Conservation (phyloP, 208 protist species). For the Phytomonas sp. region DNA sequence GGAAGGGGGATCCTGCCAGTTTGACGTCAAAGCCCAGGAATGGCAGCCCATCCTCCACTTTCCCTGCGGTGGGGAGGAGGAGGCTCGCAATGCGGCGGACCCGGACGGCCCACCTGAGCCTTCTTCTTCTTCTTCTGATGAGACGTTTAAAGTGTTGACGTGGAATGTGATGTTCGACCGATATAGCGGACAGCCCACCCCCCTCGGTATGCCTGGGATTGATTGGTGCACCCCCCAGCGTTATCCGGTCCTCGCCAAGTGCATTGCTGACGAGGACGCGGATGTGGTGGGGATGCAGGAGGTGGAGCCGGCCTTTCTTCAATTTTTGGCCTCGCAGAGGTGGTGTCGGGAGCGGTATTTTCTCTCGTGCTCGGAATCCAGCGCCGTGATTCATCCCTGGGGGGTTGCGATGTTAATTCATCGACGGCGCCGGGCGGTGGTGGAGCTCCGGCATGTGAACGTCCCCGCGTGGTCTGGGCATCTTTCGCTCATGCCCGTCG, state of each 20-base stretch:
- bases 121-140: not conserved
- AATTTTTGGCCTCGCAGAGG: slow-evolving; percentile 57
- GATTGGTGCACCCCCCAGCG: slow-evolving; percentile 86
- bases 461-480: slow-evolving; percentile 83
- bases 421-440: slow-evolving; percentile 32
- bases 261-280: slow-evolving; percentile 65
- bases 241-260: slow-evolving; percentile 75
- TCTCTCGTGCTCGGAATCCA: slow-evolving; percentile 49
- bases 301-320: slow-evolving; percentile 68
- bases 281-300: slow-evolving; percentile 90
- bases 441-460: slow-evolving; percentile 61
- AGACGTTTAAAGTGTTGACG: slow-evolving; percentile 58
- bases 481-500: slow-evolving; percentile 78
- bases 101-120: not conserved
- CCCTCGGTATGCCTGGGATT: slow-evolving; percentile 86
- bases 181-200: slow-evolving; percentile 82
- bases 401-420: slow-evolving; percentile 78
- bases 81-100: not conserved
- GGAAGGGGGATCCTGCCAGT: slow-evolving; percentile 3
- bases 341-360: slow-evolving; percentile 71
- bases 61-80: not conserved
- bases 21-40: slow-evolving; percentile 12
- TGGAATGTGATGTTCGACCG: slow-evolving; percentile 92
- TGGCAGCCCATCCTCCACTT: slow-evolving; percentile 21
- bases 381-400: slow-evolving; percentile 66